Percentiles rank a stretch among this genome's conserved stretches.
Evolutionary conservation across 345 rosid species (phyloP).

Genomic region (Punica granatum): DNA sequence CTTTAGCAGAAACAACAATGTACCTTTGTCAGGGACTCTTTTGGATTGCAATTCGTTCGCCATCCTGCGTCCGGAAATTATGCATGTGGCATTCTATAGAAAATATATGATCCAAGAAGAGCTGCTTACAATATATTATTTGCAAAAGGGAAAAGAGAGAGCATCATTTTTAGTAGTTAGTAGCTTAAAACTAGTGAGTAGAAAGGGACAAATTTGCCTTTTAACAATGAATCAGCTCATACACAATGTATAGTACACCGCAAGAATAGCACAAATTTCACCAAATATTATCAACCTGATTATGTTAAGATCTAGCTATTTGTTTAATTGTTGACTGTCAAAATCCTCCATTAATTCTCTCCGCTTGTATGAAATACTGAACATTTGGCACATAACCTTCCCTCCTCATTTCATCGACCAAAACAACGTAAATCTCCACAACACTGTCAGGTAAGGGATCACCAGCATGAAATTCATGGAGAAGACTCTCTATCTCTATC

Average conservation of each 20-base stretch:
- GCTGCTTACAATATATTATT: too few relatives aligned
- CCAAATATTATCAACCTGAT: not conserved
- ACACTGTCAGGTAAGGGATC: conserved; percentile 22
- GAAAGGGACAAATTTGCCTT: too few relatives aligned
- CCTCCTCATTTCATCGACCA: conserved; percentile 59
- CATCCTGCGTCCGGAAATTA: not conserved
- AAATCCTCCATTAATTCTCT: not conserved
- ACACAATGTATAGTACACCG: not conserved
- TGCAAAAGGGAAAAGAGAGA: too few relatives aligned
- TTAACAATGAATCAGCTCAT: too few relatives aligned
- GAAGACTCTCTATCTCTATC: conserved; percentile 47
- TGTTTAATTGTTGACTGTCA: not conserved
- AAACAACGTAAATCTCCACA: conserved; percentile 24
- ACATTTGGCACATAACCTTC: conserved; percentile 48
- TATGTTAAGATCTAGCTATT: not conserved
- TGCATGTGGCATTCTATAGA: too few relatives aligned
- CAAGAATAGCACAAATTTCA: not conserved
- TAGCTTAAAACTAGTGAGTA: too few relatives aligned
- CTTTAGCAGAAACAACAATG: too few relatives aligned
- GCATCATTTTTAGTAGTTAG: too few relatives aligned
- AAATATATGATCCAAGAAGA: too few relatives aligned
- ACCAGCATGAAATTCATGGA: conserved; percentile 69
- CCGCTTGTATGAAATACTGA: conserved; percentile 15
- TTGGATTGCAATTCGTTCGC: not conserved
- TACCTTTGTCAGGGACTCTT: too few relatives aligned